Evolutionary conservation across 2,329 filamentous ascomycete genomes (phyloP), one percentile per base, ranked within the genome.

Genomic region (Mycosphaerella arachidis): DNA sequence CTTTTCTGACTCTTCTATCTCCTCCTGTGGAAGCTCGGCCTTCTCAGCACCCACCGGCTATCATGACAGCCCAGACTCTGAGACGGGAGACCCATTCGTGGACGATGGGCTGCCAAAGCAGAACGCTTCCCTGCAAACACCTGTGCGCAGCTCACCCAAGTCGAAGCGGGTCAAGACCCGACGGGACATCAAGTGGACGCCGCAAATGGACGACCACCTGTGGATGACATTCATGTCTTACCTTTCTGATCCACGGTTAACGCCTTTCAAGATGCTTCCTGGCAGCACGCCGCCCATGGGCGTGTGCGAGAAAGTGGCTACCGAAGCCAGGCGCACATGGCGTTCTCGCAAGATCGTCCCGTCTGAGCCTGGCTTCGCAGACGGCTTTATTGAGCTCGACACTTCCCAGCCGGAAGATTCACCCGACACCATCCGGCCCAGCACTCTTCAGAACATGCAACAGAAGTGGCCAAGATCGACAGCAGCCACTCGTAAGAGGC

Each of bases 151-250:
- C 50, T 66, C 66, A 20, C 71, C 70, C n/a, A 64, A 61, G 31
- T 67, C 70, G 10, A 79, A 78, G 69, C 77, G 78, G 61, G 67
- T 76, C 56, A 80, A 77, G 68, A 71, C 76, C 37, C 73, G 72
- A 54, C 74, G 72, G 48, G 69, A 68, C 69, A 71, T 73, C 6
- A 76, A 73, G 45, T 88, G 85, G 81, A 86, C 82, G 5, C 75
- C 81, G 48, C 84, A 85, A 55, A 87, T 86, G 84, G 85, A 88
- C 69, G 80, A 83, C 58, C 85, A 88, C 68, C 73, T 88, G 33
- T 87, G 85, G 85, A 82, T 84, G 69, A 85, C 83, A 8, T 88
- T 86, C 72, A 83, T 86, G 74, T 78, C 80, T 56, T 87, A 86
- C 70, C 75, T 87, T n/a, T 83, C 85, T 62, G 84, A 87, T 70